Evolutionary conservation across 495 filamentous ascomycete species (phyloP), one percentile per base, ranked within the genome.

Genomic region (Aspergillus funiculosus): DNA sequence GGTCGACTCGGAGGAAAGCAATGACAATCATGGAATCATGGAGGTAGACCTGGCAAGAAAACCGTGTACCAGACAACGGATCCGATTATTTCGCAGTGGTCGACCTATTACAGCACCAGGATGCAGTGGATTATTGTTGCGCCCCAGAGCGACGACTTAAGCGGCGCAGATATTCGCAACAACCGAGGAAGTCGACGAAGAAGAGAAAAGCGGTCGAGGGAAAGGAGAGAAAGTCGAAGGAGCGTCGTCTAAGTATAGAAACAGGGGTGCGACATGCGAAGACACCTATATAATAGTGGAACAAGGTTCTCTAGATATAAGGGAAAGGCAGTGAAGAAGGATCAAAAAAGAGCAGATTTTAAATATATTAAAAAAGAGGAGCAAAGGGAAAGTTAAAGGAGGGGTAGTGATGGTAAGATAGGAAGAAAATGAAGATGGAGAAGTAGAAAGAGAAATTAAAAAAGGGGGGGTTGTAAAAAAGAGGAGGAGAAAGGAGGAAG

Each of bases 81-180:
- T 44, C 38, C 28, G 42, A 34, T 43, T 35, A 28, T 43, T 48
- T 48, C 41, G 38, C 2, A 46, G 47, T 18, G 47, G 58, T 56
- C 61, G 57, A 59, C 63, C 58, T 58, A 62, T 60, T 70, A 65
- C 60, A 56, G 61, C 63, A 60, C 66, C 63, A 66, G 62, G 54
- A 51, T 54, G 46, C 32, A 58, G 48, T 42, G 20, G 51, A 26
- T 21, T 36, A 28, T 27, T 30, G 29, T 39, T 42, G 34, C 43
- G 47, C 35, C 34, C 31, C 22, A 26, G 19, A 39, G 20, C 30
- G 29, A 44, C 27, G 40, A 42, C 42, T 19, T 18, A 47, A 22
- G 31, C 18, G 24, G 31, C 19, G n/a, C n/a, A n/a, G n/a, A n/a
- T n/a, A n/a, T n/a, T n/a, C n/a, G n/a, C 21, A 49, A 38, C 19